These are phyloP conservation scores for Hypholoma sublateritium DNA, from an alignment of 768 basidiomycete species.

Conservation along the genomic window DNA sequence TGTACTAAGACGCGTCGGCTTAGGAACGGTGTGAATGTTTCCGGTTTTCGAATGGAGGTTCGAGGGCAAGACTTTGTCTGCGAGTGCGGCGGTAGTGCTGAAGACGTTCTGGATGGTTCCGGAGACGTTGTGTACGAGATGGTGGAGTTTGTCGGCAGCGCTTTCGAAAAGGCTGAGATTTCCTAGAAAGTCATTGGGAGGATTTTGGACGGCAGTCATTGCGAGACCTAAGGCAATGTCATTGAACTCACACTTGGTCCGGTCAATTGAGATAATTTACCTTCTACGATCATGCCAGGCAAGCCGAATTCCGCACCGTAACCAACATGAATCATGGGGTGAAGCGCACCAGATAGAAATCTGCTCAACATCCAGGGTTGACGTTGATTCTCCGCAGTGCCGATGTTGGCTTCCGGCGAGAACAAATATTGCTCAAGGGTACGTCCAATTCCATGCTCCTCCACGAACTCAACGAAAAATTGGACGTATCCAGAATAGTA, in stretches of 20 bases:
- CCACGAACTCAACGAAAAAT: conserved; percentile 48
- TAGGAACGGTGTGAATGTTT: not conserved
- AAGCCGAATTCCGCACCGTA: conserved; percentile 62
- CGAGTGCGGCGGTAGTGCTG: not conserved
- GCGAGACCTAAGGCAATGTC: conserved; percentile 46
- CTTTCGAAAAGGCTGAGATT: not conserved
- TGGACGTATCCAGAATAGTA: conserved; percentile 59
- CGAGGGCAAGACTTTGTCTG: not conserved
- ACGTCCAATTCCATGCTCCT: conserved; percentile 40
- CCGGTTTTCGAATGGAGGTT: not conserved
- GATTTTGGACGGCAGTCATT: conserved; percentile 47
- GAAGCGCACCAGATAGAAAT: conserved; percentile 54
- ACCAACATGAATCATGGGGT: conserved; percentile 65
- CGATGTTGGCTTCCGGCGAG: conserved; percentile 48
- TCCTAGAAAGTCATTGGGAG: not conserved
- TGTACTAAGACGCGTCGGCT: not conserved
- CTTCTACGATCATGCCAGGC: conserved; percentile 62
- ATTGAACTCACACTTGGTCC: not conserved
- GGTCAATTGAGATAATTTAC: conserved; percentile 27
- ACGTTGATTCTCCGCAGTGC: conserved; percentile 32
- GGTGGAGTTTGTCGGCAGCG: not conserved
- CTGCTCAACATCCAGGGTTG: conserved; percentile 60
- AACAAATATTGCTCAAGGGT: conserved; percentile 66
- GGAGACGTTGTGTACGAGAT: not conserved
- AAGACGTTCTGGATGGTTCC: not conserved